Evolutionary conservation across 164 flowering plant genomes (phyloP), one percentile per base, ranked within the genome.

Genomic region (Echeveria elegans): DNA sequence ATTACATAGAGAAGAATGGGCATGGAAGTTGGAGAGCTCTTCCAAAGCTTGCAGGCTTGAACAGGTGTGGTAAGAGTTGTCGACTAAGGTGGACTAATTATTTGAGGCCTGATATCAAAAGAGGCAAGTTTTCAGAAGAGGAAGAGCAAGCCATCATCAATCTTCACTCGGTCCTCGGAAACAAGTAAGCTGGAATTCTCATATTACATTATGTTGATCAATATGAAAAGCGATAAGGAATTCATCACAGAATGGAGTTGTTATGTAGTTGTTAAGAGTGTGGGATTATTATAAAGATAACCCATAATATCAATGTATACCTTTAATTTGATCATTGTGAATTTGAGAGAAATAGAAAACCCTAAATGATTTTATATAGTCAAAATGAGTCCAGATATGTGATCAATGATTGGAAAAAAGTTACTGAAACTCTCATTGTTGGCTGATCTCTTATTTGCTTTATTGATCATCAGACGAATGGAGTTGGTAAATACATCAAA

Each of bases 21-120:
- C n/a, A n/a, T n/a, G n/a, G n/a, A n/a, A n/a, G n/a, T n/a, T n/a
- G n/a, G n/a, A n/a, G n/a, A n/a, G n/a, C n/a, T n/a, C n/a, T n/a
- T n/a, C n/a, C n/a, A n/a, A 84, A 81, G 65, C 77, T 80, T 64
- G 85, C 87, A 71, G 90, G 86, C 41, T 81, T 87, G 10, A 78
- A 83, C 40, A 80, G 92, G 67, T 87, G 92, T 74, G 92, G 92
- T 19, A 87, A 87, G 76, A 87, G 92, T 68, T 87, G 92, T 68
- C 74, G 92, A 14, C 88, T 87, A 23, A 71, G 92, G 11, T 87
- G 92, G 92, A 87, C 88, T 0, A 87, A 87, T 34, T 87, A 87
- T 47, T 70, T 87, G 34, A 76, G 92, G 56, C 92, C 92, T 24
- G 92, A 87, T 74, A 85, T 87, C 59, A 87, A 85, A 76, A 75